Base-by-base conservation (phyloP, 345 rosid species). In the Camelina laxa region DNA sequence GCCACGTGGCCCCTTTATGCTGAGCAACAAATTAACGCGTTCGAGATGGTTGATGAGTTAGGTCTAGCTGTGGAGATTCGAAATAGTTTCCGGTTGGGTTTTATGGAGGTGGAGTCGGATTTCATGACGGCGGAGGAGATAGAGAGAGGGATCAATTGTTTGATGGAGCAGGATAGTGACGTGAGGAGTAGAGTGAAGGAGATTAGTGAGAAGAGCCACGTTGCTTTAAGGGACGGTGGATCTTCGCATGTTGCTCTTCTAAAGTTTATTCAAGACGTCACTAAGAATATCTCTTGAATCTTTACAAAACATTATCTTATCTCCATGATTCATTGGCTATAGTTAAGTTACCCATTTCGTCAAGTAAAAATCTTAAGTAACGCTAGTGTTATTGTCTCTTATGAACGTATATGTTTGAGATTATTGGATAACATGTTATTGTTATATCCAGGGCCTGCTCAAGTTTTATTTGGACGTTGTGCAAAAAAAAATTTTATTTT, bases 21-120 rank as follows among this genome's bases (percentile, higher is more conserved):
- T 0, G 76, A 77, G 58, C 80, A 76, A 44, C 75, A 76, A 8
- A 3, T 87, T 31, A 89, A 87, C 10, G 91, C 90, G 0, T 89
- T 87, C 17, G 13, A 65, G 35, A 3, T 85, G 76, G 85, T 79
- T 67, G 67, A 7, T 5, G 90, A 84, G 69, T 44, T 85, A 27
- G 81, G 86, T 42, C 2, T 84, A 11, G 88, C 82, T 2, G 83
- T 77, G 65, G 90, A 84, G 68, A 64, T 86, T 15, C 74, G 73
- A 54, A 73, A 80, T 72, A 80, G 75, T 60, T 84, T 54, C 30
- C 68, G 75, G 38, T 73, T 5, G 20, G 69, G 56, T 13, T 7
- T 8, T 5, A 0, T 6, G 62, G 14, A 1, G 49, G n/a, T 6
- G 14, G 70, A 58, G 14, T 33, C 58, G 13, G 70, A 76, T 17